Evolutionary conservation across 2,329 filamentous ascomycete species (phyloP).

Genomic region (Fusarium sterilihyphosum): DNA sequence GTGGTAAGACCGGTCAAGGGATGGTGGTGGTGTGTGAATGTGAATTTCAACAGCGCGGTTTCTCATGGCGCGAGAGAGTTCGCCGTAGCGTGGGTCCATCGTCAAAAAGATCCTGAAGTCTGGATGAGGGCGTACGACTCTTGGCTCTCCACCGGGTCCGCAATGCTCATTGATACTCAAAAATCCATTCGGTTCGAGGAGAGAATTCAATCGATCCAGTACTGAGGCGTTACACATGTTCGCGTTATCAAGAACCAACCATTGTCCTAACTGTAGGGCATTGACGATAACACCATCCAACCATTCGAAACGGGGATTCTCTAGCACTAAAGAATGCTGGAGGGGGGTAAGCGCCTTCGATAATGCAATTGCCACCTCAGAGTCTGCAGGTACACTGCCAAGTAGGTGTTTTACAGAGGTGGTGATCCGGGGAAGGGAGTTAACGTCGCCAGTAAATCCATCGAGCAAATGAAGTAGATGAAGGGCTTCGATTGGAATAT

Average conservation of each 20-base stretch:
- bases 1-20: conserved; percentile 47
- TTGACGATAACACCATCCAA: conserved; percentile 91
- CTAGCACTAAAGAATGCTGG: conserved; percentile 64
- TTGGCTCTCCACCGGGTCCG: conserved; percentile 80
- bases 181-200: conserved; percentile 89
- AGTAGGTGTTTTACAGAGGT: conserved; percentile 53
- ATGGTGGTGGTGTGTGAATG: conserved; percentile 62
- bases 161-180: conserved; percentile 95
- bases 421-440: conserved; percentile 52
- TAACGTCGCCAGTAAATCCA: conserved; percentile 50
- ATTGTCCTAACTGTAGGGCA: conserved; percentile 85
- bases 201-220: conserved; percentile 90
- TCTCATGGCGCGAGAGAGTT: conserved; percentile 94
- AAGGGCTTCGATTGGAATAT: conserved; percentile 59
- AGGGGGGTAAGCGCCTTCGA: conserved; percentile 61
- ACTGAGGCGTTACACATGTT: conserved; percentile 97
- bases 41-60: conserved; percentile 94
- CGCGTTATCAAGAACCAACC: conserved; percentile 96
- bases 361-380: conserved; percentile 59
- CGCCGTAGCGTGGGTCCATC: conserved; percentile 89
- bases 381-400: conserved; percentile 53
- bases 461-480: conserved; percentile 63
- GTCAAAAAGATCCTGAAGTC: conserved; percentile 94
- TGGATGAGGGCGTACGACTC: conserved; percentile 82
- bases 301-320: conserved; percentile 92